phyloP scores from a whole-genome alignment of 371 early-diverging fungal genomes.

The Actinomortierella ambigua region DNA sequence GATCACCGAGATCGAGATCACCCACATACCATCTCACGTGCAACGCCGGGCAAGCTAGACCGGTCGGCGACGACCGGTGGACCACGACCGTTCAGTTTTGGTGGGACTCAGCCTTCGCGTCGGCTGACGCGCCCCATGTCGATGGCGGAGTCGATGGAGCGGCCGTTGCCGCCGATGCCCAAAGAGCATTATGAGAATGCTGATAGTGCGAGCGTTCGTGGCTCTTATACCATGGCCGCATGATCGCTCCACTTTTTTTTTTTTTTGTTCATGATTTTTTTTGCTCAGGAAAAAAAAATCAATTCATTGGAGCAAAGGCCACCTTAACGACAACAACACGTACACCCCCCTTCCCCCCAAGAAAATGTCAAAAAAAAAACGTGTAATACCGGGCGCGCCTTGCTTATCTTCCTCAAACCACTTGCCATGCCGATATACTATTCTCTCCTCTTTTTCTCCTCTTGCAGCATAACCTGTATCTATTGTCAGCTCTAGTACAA shows the following conservation, averaged over 20 bases:
- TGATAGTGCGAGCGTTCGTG: no score
- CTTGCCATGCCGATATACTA: no score
- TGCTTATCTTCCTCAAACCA: no score
- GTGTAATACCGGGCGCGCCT: no score
- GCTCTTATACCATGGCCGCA: no score
- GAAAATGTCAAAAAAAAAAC: not conserved
- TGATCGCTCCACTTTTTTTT: no score
- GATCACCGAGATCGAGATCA: constrained; percentile 5
- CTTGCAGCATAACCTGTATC: not conserved
- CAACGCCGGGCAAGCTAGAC: constrained; percentile 27
- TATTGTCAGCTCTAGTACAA: not conserved
- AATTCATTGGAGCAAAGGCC: no score
- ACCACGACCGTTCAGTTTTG: constrained; percentile 34
- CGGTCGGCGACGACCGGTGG: constrained; percentile 22
- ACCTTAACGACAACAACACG: no score
- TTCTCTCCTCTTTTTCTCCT: not conserved
- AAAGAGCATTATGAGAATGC: constrained; percentile 30
- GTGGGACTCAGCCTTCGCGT: constrained; percentile 35
- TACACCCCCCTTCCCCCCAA: no score
- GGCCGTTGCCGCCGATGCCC: constrained; percentile 44
- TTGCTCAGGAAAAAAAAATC: no score
- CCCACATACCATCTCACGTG: constrained; percentile 9
- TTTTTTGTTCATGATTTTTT: no score
- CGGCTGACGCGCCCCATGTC: constrained; percentile 27
- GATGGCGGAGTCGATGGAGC: constrained; percentile 40